phyloP scores from a whole-genome alignment of 129 eudicot species.

The Glebionis coronaria region DNA sequence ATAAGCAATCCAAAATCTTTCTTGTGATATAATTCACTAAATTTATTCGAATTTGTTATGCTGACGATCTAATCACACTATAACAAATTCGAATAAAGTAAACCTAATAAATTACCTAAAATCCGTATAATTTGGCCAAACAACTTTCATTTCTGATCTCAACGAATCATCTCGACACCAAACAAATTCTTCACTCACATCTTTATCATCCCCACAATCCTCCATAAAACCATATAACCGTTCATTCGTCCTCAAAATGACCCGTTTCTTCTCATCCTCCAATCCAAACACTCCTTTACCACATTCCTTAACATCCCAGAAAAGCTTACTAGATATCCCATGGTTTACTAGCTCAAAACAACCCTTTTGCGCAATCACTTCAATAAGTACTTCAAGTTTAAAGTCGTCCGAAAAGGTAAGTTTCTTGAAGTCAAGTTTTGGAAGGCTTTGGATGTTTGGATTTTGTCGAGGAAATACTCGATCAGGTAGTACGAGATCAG shows the following conservation, averaged over 20 bases:
- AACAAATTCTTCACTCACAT: conserved; percentile 61
- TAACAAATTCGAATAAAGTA: background rate
- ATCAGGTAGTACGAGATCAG: conserved; percentile 68
- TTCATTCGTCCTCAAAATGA: conserved; percentile 45
- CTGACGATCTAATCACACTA: background rate
- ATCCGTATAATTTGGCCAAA: conserved; percentile 57
- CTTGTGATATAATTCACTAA: too few relatives aligned
- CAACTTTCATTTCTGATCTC: conserved; percentile 56
- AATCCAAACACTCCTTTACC: conserved; percentile 48
- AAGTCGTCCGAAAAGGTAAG: background rate
- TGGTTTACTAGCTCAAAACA: conserved; percentile 74
- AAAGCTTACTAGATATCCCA: conserved; percentile 39
- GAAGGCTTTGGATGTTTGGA: conserved; percentile 41
- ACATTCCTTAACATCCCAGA: conserved; percentile 24
- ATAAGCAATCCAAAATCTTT: too few relatives aligned
- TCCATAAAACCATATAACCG: conserved; percentile 65
- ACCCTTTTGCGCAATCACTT: conserved; percentile 42
- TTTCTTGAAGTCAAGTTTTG: conserved; percentile 42
- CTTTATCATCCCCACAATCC: conserved; percentile 55
- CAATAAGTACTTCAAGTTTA: conserved; percentile 8
- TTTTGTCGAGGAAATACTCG: conserved; percentile 70
- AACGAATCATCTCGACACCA: conserved; percentile 59
- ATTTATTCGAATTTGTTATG: too few relatives aligned
- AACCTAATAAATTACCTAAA: conserved; percentile 50
- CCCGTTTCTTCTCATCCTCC: conserved; percentile 49